phyloP scores from a whole-genome alignment of 139 green algal species.

The Asterochloris sp. region DNA sequence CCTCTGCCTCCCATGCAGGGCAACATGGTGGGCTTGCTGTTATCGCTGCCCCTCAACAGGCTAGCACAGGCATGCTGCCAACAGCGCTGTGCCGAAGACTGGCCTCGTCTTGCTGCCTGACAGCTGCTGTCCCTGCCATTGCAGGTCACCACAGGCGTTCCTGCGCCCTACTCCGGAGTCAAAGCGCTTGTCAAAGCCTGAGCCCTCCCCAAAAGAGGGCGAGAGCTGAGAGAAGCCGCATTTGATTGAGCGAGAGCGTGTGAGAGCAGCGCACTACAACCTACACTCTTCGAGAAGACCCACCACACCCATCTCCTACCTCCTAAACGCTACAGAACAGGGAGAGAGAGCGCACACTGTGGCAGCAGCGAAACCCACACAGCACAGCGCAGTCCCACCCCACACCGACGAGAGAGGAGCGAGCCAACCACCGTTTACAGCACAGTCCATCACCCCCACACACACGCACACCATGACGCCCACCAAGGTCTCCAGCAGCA shows the following conservation, averaged over 20 bases:
- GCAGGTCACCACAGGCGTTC: slow-evolving; percentile 45
- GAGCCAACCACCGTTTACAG: neutral
- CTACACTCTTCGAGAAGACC: neutral
- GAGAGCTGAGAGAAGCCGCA: slow-evolving; percentile 25
- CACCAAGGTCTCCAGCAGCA: neutral
- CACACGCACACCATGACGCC: neutral
- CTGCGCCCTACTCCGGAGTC: slow-evolving; percentile 57
- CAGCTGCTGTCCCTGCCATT: neutral
- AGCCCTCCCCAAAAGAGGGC: slow-evolving; percentile 5
- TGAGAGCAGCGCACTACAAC: slow-evolving; percentile 5
- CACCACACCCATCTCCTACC: neutral
- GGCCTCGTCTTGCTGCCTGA: neutral
- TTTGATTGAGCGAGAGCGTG: slow-evolving; percentile 1
- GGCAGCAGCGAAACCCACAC: neutral
- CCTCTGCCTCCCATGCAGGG: neutral
- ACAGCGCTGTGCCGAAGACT: neutral
- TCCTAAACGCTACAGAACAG: neutral
- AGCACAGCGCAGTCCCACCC: neutral
- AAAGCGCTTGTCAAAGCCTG: slow-evolving; percentile 39
- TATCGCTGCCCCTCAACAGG: neutral
- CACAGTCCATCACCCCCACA: neutral
- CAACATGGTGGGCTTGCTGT: no score
- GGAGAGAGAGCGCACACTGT: neutral
- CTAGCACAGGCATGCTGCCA: neutral
- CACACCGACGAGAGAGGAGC: neutral